Evolutionary conservation across 2,329 filamentous ascomycete genomes (phyloP).

Genomic region (Macroventuria anomochaeta): DNA sequence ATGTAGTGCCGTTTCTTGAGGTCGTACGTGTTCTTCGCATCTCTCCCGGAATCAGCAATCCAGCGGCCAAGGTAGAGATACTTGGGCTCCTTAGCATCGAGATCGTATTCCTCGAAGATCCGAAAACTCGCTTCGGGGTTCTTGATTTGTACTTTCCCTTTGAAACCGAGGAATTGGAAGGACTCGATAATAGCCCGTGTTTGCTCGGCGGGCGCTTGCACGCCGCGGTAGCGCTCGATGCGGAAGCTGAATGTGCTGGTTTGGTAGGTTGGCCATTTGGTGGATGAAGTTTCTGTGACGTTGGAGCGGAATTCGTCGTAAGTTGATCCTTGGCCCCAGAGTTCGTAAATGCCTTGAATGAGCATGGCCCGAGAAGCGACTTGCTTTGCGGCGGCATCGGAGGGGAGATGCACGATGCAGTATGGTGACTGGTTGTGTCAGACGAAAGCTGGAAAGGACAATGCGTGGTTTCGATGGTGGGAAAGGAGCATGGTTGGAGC

Average conservation of each 20-base stretch:
- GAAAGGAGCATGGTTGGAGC: too few relatives aligned
- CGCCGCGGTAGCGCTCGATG: conserved; percentile 81
- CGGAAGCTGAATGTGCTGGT: conserved; percentile 79
- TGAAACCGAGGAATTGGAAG: conserved; percentile 78
- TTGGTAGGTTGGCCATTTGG: conserved; percentile 72
- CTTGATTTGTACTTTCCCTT: conserved; percentile 79
- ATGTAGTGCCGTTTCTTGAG: conserved; percentile 95
- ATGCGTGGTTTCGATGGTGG: too few relatives aligned
- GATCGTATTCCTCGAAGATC: conserved; percentile 81
- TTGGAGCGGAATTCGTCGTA: conserved; percentile 73
- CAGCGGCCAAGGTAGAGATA: conserved; percentile 75
- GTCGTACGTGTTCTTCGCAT: conserved; percentile 76
- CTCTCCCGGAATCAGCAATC: conserved; percentile 70
- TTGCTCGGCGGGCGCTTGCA: conserved; percentile 68
- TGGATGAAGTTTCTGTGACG: conserved; percentile 64
- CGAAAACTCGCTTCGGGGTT: conserved; percentile 72
- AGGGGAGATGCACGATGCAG: conserved; percentile 72
- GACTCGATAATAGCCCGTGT: conserved; percentile 75
- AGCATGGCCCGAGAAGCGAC: conserved; percentile 81
- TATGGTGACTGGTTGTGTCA: conserved; percentile 74
- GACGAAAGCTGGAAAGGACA: too few relatives aligned
- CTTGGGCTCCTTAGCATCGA: conserved; percentile 59
- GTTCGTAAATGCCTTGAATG: conserved; percentile 81
- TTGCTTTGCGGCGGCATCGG: conserved; percentile 67
- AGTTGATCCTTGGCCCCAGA: conserved; percentile 78